Evolutionary conservation across 257 asterid species (phyloP).

Genomic region (Plantago ovata): DNA sequence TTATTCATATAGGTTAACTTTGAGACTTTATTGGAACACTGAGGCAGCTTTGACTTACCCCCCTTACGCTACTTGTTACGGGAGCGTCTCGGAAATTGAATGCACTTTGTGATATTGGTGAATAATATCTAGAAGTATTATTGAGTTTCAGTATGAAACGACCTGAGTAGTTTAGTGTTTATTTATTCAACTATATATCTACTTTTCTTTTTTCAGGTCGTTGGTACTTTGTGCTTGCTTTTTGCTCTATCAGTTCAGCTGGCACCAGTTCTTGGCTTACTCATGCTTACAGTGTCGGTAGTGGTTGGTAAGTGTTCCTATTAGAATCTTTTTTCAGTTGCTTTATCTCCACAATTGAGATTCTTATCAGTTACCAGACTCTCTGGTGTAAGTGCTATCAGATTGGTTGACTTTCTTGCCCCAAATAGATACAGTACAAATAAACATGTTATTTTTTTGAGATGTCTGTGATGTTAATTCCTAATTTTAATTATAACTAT

Average conservation of each 20-base stretch:
- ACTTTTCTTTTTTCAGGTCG: conserved; percentile 52
- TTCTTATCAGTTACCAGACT: conserved; percentile 5
- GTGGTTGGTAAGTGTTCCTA: conserved; percentile 62
- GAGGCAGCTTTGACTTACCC: too few relatives aligned
- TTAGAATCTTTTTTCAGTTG: not conserved
- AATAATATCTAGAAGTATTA: conserved; percentile 8
- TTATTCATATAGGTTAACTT: conserved; percentile 22
- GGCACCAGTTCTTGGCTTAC: conserved; percentile 87
- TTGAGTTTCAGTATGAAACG: conserved; percentile 14
- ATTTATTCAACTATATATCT: conserved; percentile 9
- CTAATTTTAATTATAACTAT: not conserved
- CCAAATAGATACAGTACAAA: too few relatives aligned
- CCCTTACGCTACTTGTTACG: too few relatives aligned
- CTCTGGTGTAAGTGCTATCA: not conserved
- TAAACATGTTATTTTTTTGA: too few relatives aligned
- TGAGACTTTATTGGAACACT: not conserved
- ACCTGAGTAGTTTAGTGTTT: conserved; percentile 5
- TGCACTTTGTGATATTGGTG: conserved; percentile 11
- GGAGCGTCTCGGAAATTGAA: too few relatives aligned
- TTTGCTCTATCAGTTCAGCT: conserved; percentile 75
- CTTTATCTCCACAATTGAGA: conserved; percentile 6
- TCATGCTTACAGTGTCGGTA: conserved; percentile 79
- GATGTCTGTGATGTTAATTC: too few relatives aligned
- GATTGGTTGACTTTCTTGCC: too few relatives aligned
- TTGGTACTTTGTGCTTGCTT: conserved; percentile 83